Conservation (phyloP, 768 basidiomycete species). For the Strobilomyces confusus region DNA sequence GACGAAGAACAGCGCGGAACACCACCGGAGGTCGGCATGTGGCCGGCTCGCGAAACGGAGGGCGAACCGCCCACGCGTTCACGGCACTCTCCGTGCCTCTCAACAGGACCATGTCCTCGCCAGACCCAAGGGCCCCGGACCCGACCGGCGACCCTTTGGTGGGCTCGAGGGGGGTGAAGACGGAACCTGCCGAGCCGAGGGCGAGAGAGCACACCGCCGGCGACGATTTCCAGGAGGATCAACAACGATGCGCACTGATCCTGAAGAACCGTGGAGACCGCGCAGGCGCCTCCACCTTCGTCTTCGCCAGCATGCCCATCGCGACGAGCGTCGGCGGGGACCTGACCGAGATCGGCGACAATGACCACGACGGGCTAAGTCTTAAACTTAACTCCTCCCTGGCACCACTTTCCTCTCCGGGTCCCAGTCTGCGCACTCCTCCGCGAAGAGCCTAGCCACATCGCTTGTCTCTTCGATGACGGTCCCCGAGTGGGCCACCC, state of each 20-base stretch:
- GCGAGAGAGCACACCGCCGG: not conserved
- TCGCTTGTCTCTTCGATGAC: not conserved
- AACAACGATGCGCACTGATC: not conserved
- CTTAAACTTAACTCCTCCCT: too few relatives aligned
- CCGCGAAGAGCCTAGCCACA: not conserved
- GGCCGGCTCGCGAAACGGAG: not conserved
- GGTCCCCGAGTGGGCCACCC: not conserved
- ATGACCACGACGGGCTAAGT: not conserved
- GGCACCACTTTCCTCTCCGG: not conserved
- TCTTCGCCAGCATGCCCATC: not conserved
- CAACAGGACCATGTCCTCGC: not conserved
- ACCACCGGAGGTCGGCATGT: not conserved
- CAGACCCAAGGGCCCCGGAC: not conserved
- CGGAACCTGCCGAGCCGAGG: not conserved
- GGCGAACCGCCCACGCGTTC: not conserved
- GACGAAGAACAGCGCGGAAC: not conserved
- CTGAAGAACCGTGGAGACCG: not conserved
- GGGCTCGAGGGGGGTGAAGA: not conserved
- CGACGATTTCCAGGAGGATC: not conserved
- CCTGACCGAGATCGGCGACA: not conserved
- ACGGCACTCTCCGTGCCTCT: not conserved
- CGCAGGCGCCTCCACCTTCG: not conserved
- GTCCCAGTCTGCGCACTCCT: not conserved
- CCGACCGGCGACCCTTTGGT: not conserved
- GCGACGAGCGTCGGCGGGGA: not conserved